phyloP scores from a whole-genome alignment of 768 basidiomycete genomes.

The Suillus americanus region DNA sequence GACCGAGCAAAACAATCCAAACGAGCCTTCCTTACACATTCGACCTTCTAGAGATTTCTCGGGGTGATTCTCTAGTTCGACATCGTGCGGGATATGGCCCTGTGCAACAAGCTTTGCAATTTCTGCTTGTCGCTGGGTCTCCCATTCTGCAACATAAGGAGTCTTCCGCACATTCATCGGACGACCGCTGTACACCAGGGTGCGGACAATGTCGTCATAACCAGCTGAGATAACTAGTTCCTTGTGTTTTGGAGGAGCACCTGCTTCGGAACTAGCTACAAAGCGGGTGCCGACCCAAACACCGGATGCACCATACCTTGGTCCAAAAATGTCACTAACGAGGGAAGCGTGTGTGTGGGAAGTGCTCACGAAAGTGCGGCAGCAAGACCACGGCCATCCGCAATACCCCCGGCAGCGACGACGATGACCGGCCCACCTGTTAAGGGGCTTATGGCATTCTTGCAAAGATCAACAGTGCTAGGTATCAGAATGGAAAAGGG shows the following conservation, averaged over 20 bases:
- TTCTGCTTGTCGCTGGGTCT: slow-evolving; percentile 58
- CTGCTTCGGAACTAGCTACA: slow-evolving; percentile 79
- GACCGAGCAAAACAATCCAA: neutral
- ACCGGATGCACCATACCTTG: slow-evolving; percentile 76
- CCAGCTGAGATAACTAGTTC: slow-evolving; percentile 64
- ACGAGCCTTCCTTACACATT: slow-evolving; percentile 47
- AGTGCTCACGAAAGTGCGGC: slow-evolving; percentile 60
- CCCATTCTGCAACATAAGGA: slow-evolving; percentile 77
- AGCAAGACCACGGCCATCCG: slow-evolving; percentile 80
- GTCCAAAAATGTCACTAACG: neutral
- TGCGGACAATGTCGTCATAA: slow-evolving; percentile 73
- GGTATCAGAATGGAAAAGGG: slow-evolving; percentile 83
- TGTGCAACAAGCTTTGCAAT: slow-evolving; percentile 54
- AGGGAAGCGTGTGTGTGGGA: neutral
- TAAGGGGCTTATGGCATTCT: slow-evolving; percentile 64
- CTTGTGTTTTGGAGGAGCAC: slow-evolving; percentile 74
- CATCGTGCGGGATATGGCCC: slow-evolving; percentile 75
- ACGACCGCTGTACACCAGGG: slow-evolving; percentile 74
- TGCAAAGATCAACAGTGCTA: slow-evolving; percentile 78
- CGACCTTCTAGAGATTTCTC: slow-evolving; percentile 60
- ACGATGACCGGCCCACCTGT: slow-evolving; percentile 77
- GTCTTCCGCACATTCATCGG: slow-evolving; percentile 84
- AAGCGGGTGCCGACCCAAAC: slow-evolving; percentile 91
- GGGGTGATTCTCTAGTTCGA: slow-evolving; percentile 68
- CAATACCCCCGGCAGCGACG: slow-evolving; percentile 83